These are phyloP conservation scores for Hapsidospora chrysogenum DNA, from an alignment of 495 filamentous ascomycete species.

Conservation along the genomic window DNA sequence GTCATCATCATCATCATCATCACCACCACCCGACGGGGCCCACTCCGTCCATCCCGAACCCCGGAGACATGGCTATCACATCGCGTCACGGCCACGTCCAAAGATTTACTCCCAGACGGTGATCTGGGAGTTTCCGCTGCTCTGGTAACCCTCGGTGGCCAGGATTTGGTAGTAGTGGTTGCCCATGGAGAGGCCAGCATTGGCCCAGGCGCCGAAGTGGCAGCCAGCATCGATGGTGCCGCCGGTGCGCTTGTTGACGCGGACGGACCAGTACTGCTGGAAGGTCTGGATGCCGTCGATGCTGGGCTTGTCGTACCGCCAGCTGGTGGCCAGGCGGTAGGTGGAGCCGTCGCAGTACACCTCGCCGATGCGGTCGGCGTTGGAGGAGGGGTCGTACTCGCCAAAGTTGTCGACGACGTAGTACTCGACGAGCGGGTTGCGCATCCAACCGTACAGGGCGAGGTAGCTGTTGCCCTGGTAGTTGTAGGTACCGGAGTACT, in stretches of 20 bases:
- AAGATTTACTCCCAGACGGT: background rate
- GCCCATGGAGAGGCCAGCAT: conserved; percentile 30
- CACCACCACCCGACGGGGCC: too few relatives aligned
- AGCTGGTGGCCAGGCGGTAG: conserved; percentile 40
- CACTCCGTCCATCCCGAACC: too few relatives aligned
- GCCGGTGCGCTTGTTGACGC: conserved; percentile 25
- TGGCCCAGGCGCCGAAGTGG: conserved; percentile 49
- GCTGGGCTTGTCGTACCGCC: conserved; percentile 35
- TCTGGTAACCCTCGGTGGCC: conserved; percentile 28
- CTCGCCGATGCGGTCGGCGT: conserved; percentile 27
- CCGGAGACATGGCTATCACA: too few relatives aligned
- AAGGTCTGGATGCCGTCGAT: conserved; percentile 44
- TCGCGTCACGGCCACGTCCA: too few relatives aligned
- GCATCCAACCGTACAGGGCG: conserved; percentile 44
- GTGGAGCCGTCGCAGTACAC: conserved; percentile 34
- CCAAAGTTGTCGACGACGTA: conserved; percentile 47
- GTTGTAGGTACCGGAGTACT: conserved; percentile 9
- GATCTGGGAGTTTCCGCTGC: conserved; percentile 10
- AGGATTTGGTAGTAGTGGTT: conserved; percentile 40
- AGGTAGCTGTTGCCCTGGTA: conserved; percentile 26
- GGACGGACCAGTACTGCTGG: conserved; percentile 44
- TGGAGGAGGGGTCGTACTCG: conserved; percentile 32
- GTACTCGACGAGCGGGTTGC: conserved; percentile 44
- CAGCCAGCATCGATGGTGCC: conserved; percentile 32
- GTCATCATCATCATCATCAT: too few relatives aligned